Evolutionary conservation across 495 filamentous ascomycete species (phyloP), one percentile per base, ranked within the genome.

Genomic region (Penicillium soppii): DNA sequence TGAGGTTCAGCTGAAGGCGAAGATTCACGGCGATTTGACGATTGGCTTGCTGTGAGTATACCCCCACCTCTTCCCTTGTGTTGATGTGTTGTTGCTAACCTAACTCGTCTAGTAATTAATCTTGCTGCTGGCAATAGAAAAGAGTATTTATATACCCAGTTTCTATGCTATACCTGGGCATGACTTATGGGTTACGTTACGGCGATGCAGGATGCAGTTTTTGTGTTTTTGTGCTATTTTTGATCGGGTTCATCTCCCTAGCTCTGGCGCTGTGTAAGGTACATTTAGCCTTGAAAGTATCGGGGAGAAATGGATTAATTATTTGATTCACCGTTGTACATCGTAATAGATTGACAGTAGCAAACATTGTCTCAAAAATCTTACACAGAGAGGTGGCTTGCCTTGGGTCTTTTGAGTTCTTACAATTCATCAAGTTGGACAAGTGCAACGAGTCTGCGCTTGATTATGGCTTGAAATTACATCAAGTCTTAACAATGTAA

Each of bases 21-120:
- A 89, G 73, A 94, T 96, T 65, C 88, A 92, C 61, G 90, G 91
- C 68, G 91, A 95, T 76, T 73, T 95, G 60, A 94, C 89, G 32
- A 64, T 96, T 44, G 85, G 87, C 43, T 76, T 96, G 57, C 80
- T 96, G 90, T 92, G 75, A 73, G 88, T 86, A 58, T 53, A 30
- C 21, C 41, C 52, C 43, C 36, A 25, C 36, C 35, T 56, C 23
- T 53, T 50, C 26, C 20, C 35, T 8, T 25, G 4, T 27, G 45
- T 45, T 4, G 7, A 10, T 43, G 51, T 21, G 15, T 52, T 26
- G 30, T 13, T 23, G 17, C n/a, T 13, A 25, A 29, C 21, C 43
- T 39, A 15, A 5, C 10, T 40, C 26, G 44, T 54, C 4, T 52
- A 66, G 62, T 50, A 66, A 66, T 58, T 66, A 51, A 65, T 60